Evolutionary conservation across 257 asterid species (phyloP).

Genomic region (Nicotiana tomentosiformis): DNA sequence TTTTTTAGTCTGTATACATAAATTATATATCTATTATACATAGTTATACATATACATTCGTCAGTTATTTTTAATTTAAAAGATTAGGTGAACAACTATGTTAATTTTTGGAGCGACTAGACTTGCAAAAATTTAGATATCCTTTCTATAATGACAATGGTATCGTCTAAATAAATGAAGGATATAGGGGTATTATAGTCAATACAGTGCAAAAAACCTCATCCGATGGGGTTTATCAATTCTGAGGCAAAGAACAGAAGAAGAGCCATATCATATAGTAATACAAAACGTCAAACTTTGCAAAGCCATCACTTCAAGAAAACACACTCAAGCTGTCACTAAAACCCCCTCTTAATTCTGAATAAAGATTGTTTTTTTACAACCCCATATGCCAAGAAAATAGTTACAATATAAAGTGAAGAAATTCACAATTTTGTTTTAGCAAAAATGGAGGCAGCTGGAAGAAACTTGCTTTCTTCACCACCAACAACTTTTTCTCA

Average conservation of each 20-base stretch:
- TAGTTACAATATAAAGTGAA: background rate
- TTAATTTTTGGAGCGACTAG: too few relatives aligned
- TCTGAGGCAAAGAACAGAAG: constrained; percentile 11
- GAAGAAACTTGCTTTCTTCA: constrained; percentile 57
- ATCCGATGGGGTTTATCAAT: constrained; percentile 9
- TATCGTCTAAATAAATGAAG: background rate
- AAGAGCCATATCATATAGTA: too few relatives aligned
- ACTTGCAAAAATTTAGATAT: too few relatives aligned
- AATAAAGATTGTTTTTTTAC: background rate
- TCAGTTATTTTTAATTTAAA: too few relatives aligned
- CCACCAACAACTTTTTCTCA: constrained; percentile 52
- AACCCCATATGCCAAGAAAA: background rate
- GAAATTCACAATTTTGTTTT: background rate
- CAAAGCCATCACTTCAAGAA: background rate
- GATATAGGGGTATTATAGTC: background rate
- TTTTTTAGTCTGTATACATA: too few relatives aligned
- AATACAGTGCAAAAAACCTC: constrained; percentile 6
- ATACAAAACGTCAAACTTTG: background rate
- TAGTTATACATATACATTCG: too few relatives aligned
- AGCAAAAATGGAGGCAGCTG: constrained; percentile 57
- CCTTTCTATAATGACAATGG: background rate
- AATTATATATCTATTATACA: too few relatives aligned
- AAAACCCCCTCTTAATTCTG: background rate
- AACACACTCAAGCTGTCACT: background rate
- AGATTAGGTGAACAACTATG: too few relatives aligned